Percentiles rank a stretch among this genome's conserved stretches.
phyloP scores from a whole-genome alignment of 805 yeast species.

The Danielozyma ontarioensis region DNA sequence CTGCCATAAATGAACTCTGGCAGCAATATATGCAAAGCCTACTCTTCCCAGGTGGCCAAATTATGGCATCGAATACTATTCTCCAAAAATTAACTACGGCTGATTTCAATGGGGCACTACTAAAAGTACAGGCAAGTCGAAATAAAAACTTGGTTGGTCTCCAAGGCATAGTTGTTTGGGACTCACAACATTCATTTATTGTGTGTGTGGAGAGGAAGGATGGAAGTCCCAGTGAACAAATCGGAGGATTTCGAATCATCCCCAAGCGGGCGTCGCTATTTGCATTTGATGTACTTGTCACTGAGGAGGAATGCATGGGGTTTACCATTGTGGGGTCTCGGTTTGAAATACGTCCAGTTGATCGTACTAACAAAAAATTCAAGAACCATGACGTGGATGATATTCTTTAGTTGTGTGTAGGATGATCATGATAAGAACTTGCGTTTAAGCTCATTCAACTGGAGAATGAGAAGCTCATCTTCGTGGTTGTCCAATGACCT shows the following conservation, averaged over 20 bases:
- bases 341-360: conserved; percentile 67
- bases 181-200: conserved; percentile 67
- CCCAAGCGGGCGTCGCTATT: conserved; percentile 68
- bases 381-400: conserved; percentile 73
- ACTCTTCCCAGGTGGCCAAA: conserved; percentile 30
- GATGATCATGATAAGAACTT: conserved; percentile 5
- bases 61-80: conserved; percentile 25
- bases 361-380: conserved; percentile 80
- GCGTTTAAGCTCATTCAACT: conserved; percentile 14
- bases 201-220: conserved; percentile 38
- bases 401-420: conserved; percentile 15
- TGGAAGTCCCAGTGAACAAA: conserved; percentile 21
- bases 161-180: conserved; percentile 79
- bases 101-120: conserved; percentile 73
- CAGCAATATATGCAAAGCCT: conserved; percentile 58
- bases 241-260: conserved; percentile 64
- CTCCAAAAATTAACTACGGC: conserved; percentile 64
- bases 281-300: conserved; percentile 34
- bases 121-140: conserved; percentile 54
- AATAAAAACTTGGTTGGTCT: conserved; percentile 56
- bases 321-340: conserved; percentile 78
- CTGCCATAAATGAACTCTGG: conserved; percentile 66
- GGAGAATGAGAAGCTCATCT: conserved; percentile 19
- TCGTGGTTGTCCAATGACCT: conserved; percentile 8
- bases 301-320: conserved; percentile 34